Base-by-base conservation (phyloP, 257 asterid genomes). In the Nicotiana tomentosiformis region DNA sequence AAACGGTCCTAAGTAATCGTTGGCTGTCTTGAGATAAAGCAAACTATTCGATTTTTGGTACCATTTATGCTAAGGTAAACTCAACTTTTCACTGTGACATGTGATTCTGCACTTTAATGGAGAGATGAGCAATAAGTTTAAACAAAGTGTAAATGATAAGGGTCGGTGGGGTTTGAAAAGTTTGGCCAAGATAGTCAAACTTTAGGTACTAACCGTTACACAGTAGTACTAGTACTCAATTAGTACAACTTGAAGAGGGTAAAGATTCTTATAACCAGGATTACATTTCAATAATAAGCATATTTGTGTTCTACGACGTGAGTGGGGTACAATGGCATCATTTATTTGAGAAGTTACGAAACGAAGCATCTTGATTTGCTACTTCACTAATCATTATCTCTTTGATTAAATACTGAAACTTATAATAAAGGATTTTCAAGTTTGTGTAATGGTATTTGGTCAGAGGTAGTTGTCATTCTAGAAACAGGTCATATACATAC, bases 311-410 rank as follows among this genome's bases (percentile, higher is more conserved):
- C 14, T 26, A 23, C 51, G 78, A 72, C 20, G 11, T 20, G 78
- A 43, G 80, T 74, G 23, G 62, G 62, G 80, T 49, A 49, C 80
- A 51, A 74, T 49, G 80, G 80, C 80, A 74, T 74, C 62, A 74
- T 74, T 74, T 74, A 5, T 74, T 74, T 49, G 39, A 49, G 62
- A 74, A 15, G 10, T 74, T 74, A 6, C 62, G 4, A 74, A 49
- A 49, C 23, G 23, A 74, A 74, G n/a, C 62, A 74, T 26, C 15
- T 14, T 23, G 43, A 7, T 23, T 72, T 49, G 39, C 39, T 74
- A 43, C 74, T 66, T 30, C 62, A 46, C 26, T 46, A 23, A 72
- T 49, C 15, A 49, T 26, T 9, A 3, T 65, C 8, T 4, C 43
- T 62, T 62, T 33, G 7, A 43, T 72, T 72, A 72, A 35, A 20